A percentile compares a stretch with the other conserved stretches of the same genome.
These are phyloP conservation scores for Pseudognaphalium luteoalbum DNA, from an alignment of 129 eudicot genomes.

Conservation along the genomic window DNA sequence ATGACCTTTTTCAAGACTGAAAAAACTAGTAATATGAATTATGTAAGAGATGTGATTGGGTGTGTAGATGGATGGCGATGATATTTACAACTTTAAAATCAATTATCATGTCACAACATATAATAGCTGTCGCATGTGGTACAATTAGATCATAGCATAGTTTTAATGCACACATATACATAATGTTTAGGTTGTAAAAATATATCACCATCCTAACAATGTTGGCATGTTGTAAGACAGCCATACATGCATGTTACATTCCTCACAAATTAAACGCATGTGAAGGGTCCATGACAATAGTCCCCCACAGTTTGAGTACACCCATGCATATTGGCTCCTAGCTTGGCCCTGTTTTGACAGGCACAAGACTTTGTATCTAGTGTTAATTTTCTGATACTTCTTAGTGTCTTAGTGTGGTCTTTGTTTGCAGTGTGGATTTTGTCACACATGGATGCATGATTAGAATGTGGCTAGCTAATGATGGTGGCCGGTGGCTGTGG, in stretches of 20 bases:
- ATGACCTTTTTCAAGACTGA: too few species aligned
- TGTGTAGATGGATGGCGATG: not conserved
- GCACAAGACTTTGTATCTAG: constrained; percentile 36
- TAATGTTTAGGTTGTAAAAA: not conserved
- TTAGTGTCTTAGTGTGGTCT: constrained; percentile 18
- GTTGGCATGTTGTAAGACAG: constrained; percentile 64
- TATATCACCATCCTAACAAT: constrained; percentile 35
- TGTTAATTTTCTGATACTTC: constrained; percentile 12
- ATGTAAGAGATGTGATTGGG: not conserved
- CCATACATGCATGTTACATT: constrained; percentile 37
- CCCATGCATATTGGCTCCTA: constrained; percentile 36
- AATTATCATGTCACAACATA: not conserved
- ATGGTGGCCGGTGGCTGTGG: constrained; percentile 21
- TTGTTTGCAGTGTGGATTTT: constrained; percentile 17
- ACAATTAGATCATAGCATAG: not conserved
- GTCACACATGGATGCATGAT: constrained; percentile 23
- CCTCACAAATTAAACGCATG: constrained; percentile 37
- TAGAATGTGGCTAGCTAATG: constrained; percentile 7
- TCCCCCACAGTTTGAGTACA: constrained; percentile 37
- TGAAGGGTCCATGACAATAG: constrained; percentile 38
- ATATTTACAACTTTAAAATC: not conserved
- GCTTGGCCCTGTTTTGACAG: constrained; percentile 36
- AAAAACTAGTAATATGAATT: not conserved
- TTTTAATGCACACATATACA: too few species aligned
- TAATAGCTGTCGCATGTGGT: not conserved